Base-by-base conservation (phyloP, 2,329 filamentous ascomycete genomes). In the Ascochyta lentis region DNA sequence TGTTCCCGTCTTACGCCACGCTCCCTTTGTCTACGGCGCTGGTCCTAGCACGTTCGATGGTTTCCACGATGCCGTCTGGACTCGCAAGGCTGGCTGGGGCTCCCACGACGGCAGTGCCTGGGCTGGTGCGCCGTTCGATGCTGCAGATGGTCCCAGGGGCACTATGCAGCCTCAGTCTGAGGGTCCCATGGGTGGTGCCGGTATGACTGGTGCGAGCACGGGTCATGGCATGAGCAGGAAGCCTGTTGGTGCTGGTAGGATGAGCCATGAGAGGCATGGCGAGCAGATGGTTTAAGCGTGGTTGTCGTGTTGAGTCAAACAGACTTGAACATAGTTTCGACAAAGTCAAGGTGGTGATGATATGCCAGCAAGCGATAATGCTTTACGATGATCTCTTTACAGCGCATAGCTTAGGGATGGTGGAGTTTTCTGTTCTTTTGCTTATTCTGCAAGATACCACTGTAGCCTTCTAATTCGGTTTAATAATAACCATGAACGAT, bases 51-150 rank as follows among this genome's bases (percentile, higher is more conserved):
- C 74, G 3, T 75, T 74, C 47, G 73, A 77, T 41, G 77, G 77
- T 35, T 80, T 87, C 44, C 79, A 80, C 50, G 77, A 84, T 49
- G 80, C 84, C 0, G 75, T 85, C 3, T 87, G 83, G 56, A 89
- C 86, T 0, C 77, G 84, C 54, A 81, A 83, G 63, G 86, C 80
- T 7, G 85, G 84, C 1, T 89, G 86, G 86, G 86, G 86, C 19
- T 67, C 67, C 0, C 66, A 70, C 12, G 74, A 78, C 29, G 74
- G 70, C 5, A 73, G 74, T 41, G 72, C 76, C 29, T 73, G 71
- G 56, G 75, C 72, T 16, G 76, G 78, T 40, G 76, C 79, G 5
- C 79, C 78, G 0, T 76, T 76, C 43, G 78, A 81, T 63, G 77
- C 79, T 34, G 63, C 71, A 4, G 72, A 75, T 53, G 67, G 69